Conservation (phyloP, 257 asterid genomes). For the Capsicum pubescens region DNA sequence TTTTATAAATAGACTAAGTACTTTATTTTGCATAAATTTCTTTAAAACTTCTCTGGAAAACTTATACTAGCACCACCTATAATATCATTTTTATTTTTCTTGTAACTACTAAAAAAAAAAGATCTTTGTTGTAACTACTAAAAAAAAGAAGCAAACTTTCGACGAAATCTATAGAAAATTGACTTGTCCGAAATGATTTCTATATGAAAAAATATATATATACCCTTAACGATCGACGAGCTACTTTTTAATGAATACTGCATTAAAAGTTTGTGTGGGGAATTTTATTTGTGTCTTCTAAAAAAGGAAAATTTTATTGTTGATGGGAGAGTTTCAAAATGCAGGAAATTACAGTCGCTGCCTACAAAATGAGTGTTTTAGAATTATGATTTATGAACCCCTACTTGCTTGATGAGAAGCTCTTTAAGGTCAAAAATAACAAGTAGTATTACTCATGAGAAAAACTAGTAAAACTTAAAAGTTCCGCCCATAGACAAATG, state of each 20-base stretch:
- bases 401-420: not conserved
- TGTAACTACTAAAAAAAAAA: not conserved
- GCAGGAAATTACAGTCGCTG: too few species aligned
- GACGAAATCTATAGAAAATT: not conserved
- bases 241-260: not conserved
- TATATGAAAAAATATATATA: too few species aligned
- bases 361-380: too few species aligned
- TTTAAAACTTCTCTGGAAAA: not conserved
- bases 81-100: not conserved
- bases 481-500: not conserved
- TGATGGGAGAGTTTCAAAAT: not conserved
- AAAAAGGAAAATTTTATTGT: not conserved
- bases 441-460: too few species aligned
- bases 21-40: constrained; percentile 3
- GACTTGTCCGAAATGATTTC: not conserved
- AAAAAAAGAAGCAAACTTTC: too few species aligned
- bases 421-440: not conserved
- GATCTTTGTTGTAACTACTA: too few species aligned
- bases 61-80: not conserved
- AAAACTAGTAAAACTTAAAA: too few species aligned
- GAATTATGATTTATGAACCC: not conserved
- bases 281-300: not conserved
- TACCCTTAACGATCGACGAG: not conserved
- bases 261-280: not conserved
- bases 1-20: not conserved